Conservation (phyloP, 2,329 filamentous ascomycete genomes). For the Talaromyces verruculosus region DNA sequence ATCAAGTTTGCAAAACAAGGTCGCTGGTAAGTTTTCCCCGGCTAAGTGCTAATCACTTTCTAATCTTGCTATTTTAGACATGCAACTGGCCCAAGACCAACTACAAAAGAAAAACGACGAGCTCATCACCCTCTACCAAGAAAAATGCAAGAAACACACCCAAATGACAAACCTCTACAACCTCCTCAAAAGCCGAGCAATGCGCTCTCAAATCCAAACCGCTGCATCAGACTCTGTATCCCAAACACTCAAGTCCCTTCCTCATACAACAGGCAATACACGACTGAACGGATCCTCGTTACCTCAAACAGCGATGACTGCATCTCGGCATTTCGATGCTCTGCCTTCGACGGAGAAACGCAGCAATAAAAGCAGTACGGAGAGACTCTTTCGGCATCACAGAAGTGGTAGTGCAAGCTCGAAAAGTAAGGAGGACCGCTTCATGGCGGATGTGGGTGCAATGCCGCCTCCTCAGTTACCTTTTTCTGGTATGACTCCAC, state of each 20-base stretch:
- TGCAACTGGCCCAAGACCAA: slow-evolving; percentile 62
- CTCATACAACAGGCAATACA: slow-evolving; percentile 22
- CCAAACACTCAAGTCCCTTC: slow-evolving; percentile 45
- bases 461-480: slow-evolving; percentile 36
- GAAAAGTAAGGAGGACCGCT: slow-evolving; percentile 28
- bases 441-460: slow-evolving; percentile 23
- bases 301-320: slow-evolving; percentile 29
- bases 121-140: slow-evolving; percentile 63
- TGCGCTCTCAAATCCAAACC: slow-evolving; percentile 54
- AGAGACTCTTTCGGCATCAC: slow-evolving; percentile 42
- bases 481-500: slow-evolving; percentile 18
- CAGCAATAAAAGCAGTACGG: slow-evolving; percentile 31
- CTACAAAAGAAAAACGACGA: slow-evolving; percentile 72
- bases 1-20: slow-evolving; percentile 61
- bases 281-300: slow-evolving; percentile 22
- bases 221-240: slow-evolving; percentile 57
- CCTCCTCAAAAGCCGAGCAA: slow-evolving; percentile 56
- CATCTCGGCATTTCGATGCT: slow-evolving; percentile 25
- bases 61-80: slow-evolving; percentile 41
- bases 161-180: slow-evolving; percentile 66
- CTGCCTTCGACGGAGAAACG: slow-evolving; percentile 21
- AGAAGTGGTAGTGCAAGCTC: slow-evolving; percentile 43
- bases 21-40: slow-evolving; percentile 55
- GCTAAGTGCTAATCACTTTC: no score
- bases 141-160: slow-evolving; percentile 68